Evolutionary conservation across 2,329 filamentous ascomycete genomes (phyloP), one percentile per base, ranked within the genome.

Genomic region (Penicillium hordei): DNA sequence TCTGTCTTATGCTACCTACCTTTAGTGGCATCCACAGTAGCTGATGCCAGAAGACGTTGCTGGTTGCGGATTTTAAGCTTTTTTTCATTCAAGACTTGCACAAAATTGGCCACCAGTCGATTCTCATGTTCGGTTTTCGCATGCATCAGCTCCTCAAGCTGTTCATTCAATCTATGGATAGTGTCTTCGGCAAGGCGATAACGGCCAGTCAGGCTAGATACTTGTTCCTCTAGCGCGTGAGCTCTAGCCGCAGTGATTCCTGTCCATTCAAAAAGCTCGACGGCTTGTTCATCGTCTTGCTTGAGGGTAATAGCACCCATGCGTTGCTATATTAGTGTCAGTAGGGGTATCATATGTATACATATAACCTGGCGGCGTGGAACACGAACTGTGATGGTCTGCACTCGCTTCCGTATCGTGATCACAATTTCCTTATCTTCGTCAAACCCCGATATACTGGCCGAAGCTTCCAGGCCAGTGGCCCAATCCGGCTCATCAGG

Each of bases 31-130:
- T 82, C 76, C 19, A 78, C 62, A 54, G 81, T 81, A 9, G 80
- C 81, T 31, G 77, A 75, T 17, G 79, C 78, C 15, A 87, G 68
- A 6, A 86, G 70, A 23, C 84, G 78, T 65, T 84, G 83, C 69
- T 86, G 83, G 64, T 86, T 85, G 49, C 85, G 75, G 48, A 87
- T 86, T 67, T 87, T 87, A 6, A 84, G 75, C 72, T 87, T 87
- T 72, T 88, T 88, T 60, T 82, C 80, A 57, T 88, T 87, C 9
- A 88, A 72, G 25, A 88, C 65, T 48, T 80, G 78, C 52, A 78
- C 78, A 60, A 86, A 86, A 66, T 85, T 85, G 55, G 78, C 75
- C n/a, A 87, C 70, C 61, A 87, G 71, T 45, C 81, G 78, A 19
- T 80, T 76, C 61, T 88, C 84, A 58, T 86, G 80, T 51, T 82